Percentiles rank a stretch among this genome's conserved stretches.
These are phyloP conservation scores for Colletotrichum tanaceti DNA, from an alignment of 2,329 filamentous ascomycete genomes.

Conservation along the genomic window DNA sequence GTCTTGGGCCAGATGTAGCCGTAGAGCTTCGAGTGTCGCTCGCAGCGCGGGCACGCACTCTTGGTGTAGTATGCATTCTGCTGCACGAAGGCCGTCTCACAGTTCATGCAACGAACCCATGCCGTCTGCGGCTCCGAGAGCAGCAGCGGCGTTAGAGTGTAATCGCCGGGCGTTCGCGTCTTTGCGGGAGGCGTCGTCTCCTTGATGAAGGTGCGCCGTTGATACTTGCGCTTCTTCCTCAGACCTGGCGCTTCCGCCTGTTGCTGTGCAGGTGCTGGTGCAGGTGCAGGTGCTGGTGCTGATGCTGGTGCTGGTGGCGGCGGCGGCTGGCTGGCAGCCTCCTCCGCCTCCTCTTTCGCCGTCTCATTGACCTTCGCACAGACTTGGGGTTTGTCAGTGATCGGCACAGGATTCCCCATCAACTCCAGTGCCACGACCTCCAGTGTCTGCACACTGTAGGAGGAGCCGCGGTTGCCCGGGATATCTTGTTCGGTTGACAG, in stretches of 20 bases:
- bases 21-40: constrained; percentile 95
- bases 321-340: constrained; percentile 28
- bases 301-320: too few species aligned
- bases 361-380: constrained; percentile 37
- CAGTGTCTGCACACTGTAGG: constrained; percentile 26
- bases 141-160: constrained; percentile 81
- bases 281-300: too few species aligned
- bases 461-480: constrained; percentile 22
- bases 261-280: too few species aligned
- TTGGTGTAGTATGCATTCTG: constrained; percentile 87
- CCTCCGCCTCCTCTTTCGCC: constrained; percentile 17
- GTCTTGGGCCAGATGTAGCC: constrained; percentile 98
- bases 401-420: constrained; percentile 31
- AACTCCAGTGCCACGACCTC: constrained; percentile 26
- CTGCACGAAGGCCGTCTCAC: constrained; percentile 85
- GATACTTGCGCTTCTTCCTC: constrained; percentile 52
- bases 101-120: constrained; percentile 92
- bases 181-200: constrained; percentile 49
- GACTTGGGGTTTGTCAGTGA: constrained; percentile 27
- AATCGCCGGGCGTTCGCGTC: constrained; percentile 76
- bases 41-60: constrained; percentile 89
- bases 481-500: constrained; percentile 30
- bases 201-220: constrained; percentile 49
- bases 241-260: constrained; percentile 14
- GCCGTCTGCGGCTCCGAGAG: constrained; percentile 79